Percentiles rank a stretch among this genome's conserved stretches.
Evolutionary conservation across 208 protist species (phyloP).

Genomic region (Trypanosomatidae sp.): DNA sequence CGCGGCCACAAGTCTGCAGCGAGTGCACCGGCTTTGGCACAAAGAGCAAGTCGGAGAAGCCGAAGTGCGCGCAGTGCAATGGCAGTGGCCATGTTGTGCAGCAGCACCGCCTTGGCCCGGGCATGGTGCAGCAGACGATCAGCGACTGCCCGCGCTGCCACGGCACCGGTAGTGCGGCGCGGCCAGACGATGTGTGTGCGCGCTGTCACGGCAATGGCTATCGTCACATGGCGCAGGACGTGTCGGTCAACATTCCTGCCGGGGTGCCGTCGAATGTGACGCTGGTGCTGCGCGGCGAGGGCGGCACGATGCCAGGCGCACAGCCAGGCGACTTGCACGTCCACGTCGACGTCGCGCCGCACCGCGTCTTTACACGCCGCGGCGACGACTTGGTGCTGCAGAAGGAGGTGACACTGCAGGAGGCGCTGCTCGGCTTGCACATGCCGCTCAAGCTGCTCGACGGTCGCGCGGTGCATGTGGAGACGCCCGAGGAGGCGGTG

Average conservation of each 20-base stretch:
- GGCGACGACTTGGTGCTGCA: constrained; percentile 91
- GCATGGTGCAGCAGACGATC: constrained; percentile 95
- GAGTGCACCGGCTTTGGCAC: constrained; percentile 80
- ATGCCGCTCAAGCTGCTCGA: constrained; percentile 88
- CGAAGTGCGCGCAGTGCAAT: constrained; percentile 86
- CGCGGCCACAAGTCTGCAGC: constrained; percentile 73
- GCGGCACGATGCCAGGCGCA: constrained; percentile 87
- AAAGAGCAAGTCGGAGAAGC: constrained; percentile 80
- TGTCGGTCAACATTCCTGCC: constrained; percentile 92
- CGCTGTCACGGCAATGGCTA: constrained; percentile 92
- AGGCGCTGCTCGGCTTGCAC: constrained; percentile 88
- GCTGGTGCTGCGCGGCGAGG: constrained; percentile 93
- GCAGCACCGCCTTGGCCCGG: constrained; percentile 91
- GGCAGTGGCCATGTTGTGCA: constrained; percentile 89
- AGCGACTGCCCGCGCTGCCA: constrained; percentile 86
- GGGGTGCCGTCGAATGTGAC: constrained; percentile 94
- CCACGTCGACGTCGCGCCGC: constrained; percentile 89
- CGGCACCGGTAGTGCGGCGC: constrained; percentile 85
- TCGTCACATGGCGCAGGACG: constrained; percentile 82
- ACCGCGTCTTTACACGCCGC: constrained; percentile 87
- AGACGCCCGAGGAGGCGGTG: constrained; percentile 29
- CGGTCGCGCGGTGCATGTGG: constrained; percentile 76
- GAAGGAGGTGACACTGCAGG: constrained; percentile 85
- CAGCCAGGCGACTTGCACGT: constrained; percentile 96
- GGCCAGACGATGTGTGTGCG: constrained; percentile 91